phyloP scores from a whole-genome alignment of 2,329 filamentous ascomycete genomes.

The Sporothrix dimorphospora region DNA sequence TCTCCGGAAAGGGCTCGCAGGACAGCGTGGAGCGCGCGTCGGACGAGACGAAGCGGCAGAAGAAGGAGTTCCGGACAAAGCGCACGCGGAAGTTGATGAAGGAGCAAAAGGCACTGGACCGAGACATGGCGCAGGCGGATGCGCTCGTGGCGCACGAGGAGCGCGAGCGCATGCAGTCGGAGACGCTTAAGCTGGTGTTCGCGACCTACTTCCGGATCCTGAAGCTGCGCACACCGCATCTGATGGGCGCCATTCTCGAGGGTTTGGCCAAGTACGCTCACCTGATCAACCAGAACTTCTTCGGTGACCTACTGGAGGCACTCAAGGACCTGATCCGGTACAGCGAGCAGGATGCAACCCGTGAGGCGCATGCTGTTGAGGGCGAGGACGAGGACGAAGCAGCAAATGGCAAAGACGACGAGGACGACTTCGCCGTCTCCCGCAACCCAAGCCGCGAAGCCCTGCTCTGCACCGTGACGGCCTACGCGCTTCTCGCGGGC shows the following conservation, averaged over 20 bases:
- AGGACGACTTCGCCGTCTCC: slow-evolving; percentile 52
- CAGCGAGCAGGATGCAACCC: slow-evolving; percentile 63
- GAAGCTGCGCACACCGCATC: slow-evolving; percentile 75
- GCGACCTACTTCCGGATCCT: slow-evolving; percentile 93
- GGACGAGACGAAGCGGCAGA: slow-evolving; percentile 62
- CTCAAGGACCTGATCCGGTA: slow-evolving; percentile 88
- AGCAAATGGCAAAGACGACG: slow-evolving; percentile 49
- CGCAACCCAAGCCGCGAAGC: slow-evolving; percentile 84
- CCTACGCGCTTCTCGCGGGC: slow-evolving; percentile 92
- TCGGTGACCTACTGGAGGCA: slow-evolving; percentile 91
- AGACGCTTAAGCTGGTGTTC: slow-evolving; percentile 95
- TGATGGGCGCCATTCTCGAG: slow-evolving; percentile 97
- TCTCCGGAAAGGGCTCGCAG: slow-evolving; percentile 79
- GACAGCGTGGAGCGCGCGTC: slow-evolving; percentile 66
- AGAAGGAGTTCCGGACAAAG: slow-evolving; percentile 88
- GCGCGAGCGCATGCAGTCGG: slow-evolving; percentile 88
- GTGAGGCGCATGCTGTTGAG: slow-evolving; percentile 52
- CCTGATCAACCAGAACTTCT: slow-evolving; percentile 98
- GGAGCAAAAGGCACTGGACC: slow-evolving; percentile 84
- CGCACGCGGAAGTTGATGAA: slow-evolving; percentile 79
- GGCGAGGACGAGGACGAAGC: slow-evolving; percentile 48
- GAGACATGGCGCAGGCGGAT: slow-evolving; percentile 91
- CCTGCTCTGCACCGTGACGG: slow-evolving; percentile 92
- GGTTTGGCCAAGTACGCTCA: slow-evolving; percentile 92
- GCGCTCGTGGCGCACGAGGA: slow-evolving; percentile 91